Base-by-base conservation (phyloP, 2,329 filamentous ascomycete species). In the Hypoxylon sp. region DNA sequence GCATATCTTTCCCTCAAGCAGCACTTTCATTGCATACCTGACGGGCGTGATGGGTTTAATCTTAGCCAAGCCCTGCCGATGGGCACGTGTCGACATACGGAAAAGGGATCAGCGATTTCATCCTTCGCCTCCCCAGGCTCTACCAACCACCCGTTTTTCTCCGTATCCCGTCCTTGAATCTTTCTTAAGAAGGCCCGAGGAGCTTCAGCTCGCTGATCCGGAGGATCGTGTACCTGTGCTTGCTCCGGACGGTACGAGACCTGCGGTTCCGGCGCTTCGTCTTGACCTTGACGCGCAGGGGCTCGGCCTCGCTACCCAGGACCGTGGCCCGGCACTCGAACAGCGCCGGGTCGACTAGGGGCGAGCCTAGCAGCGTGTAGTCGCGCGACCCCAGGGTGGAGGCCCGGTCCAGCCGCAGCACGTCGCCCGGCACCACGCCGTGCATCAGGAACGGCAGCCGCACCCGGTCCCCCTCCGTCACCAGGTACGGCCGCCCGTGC, bases 261-360 rank as follows among this genome's bases (percentile, higher is more conserved):
- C 90, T 85, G 74, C 92, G 82, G 77, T 90, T 90, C 73, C 87
- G 91, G 82, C 88, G 81, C 86, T 93, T 94, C 72, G 86, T 94
- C 86, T 94, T 94, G 79, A 91, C 83, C 81, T 92, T 92, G 71
- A 89, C 81, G 60, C 91, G 83, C 80, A 94, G 77, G 32, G 92
- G 91, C 81, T 94, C 91, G 59, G 87, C 86, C 80, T 98, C 95
- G 6, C 91, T 87, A 5, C 93, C 94, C 66, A 95, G 85, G 24
- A 99, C 93, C 32, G 89, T 87, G 15, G 94, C 92, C 61, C 93
- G 86, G 78, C 93, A 97, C 75, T 92, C 90, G 73, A 93, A 98
- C 60, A 97, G 78, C 56, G 88, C 80, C 78, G 94, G 90, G 76
- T 97, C 93, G 65, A 98, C 80, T 75, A 91, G 94, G n/a, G 91